These are phyloP conservation scores for Talinum fruticosum DNA, from an alignment of 148 eudicot species.

Conservation along the genomic window DNA sequence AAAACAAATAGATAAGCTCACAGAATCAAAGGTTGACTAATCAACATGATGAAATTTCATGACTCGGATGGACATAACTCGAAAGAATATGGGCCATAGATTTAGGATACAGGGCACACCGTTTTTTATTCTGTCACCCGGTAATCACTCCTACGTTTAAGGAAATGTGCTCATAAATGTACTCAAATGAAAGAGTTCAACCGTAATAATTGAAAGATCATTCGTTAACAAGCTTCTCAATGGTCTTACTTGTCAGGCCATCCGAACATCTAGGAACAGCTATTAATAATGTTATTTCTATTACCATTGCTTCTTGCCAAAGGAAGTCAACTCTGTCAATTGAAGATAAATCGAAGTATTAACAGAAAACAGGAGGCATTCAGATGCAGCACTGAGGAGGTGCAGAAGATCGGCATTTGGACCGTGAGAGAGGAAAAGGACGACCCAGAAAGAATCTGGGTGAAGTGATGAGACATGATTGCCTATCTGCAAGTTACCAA, in stretches of 20 bases:
- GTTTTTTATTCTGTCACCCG: neutral
- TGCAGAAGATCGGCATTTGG: no score
- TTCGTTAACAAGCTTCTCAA: no score
- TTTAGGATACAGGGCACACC: neutral
- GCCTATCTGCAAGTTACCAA: no score
- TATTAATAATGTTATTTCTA: neutral
- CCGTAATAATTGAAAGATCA: neutral
- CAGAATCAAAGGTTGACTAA: neutral
- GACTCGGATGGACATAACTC: neutral
- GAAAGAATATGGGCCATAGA: neutral
- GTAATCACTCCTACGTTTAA: neutral
- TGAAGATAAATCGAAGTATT: neutral
- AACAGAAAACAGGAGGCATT: no score
- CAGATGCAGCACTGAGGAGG: no score
- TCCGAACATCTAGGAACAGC: neutral
- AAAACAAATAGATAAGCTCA: neutral
- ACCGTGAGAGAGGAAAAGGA: no score
- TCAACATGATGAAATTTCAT: neutral
- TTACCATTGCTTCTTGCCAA: neutral
- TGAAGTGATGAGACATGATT: no score
- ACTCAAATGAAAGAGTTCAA: neutral
- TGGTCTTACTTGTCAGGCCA: neutral
- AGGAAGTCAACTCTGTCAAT: neutral
- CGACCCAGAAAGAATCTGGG: no score
- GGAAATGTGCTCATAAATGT: neutral